Evolutionary conservation across 352 stramenopile genomes (phyloP).

Genomic region (Globisporangium orthogonon): DNA sequence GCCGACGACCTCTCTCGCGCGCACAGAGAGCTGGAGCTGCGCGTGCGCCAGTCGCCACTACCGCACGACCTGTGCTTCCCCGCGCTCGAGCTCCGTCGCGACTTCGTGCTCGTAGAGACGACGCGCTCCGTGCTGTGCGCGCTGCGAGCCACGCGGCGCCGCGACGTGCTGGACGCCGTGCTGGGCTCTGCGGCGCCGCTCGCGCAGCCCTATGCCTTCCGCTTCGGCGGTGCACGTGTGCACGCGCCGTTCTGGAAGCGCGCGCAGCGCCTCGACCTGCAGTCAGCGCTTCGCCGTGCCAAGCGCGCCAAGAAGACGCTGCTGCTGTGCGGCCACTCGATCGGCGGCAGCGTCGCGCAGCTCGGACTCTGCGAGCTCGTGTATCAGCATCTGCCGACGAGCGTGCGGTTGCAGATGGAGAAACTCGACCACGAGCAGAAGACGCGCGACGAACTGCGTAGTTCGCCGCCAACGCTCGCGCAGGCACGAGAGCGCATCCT

Average conservation of each 20-base stretch:
- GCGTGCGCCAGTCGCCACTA: conserved; percentile 56
- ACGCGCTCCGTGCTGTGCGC: conserved; percentile 55
- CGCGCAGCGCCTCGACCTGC: conserved; percentile 48
- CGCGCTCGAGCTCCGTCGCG: conserved; percentile 36
- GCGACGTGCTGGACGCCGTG: conserved; percentile 63
- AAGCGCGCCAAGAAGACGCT: conserved; percentile 50
- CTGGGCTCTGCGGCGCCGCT: conserved; percentile 62
- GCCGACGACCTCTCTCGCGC: conserved; percentile 11
- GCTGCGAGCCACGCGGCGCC: conserved; percentile 45
- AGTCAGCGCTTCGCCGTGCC: conserved; percentile 39
- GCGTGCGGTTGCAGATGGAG: conserved; percentile 46
- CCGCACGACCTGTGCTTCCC: conserved; percentile 55
- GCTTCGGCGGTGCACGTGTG: conserved; percentile 68
- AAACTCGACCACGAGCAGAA: conserved; percentile 51
- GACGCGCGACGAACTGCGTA: conserved; percentile 13
- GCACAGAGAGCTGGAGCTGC: conserved; percentile 38
- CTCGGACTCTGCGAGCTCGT: conserved; percentile 70
- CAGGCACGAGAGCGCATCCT: conserved; percentile 4
- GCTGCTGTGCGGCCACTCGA: conserved; percentile 77
- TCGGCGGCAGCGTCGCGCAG: conserved; percentile 76
- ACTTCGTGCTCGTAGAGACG: conserved; percentile 65
- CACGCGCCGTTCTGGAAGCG: conserved; percentile 77
- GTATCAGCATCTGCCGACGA: conserved; percentile 56
- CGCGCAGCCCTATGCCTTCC: conserved; percentile 54
- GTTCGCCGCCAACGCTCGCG: neutral